Base-by-base conservation (phyloP, 495 filamentous ascomycete genomes). In the Hamigera avellanea region DNA sequence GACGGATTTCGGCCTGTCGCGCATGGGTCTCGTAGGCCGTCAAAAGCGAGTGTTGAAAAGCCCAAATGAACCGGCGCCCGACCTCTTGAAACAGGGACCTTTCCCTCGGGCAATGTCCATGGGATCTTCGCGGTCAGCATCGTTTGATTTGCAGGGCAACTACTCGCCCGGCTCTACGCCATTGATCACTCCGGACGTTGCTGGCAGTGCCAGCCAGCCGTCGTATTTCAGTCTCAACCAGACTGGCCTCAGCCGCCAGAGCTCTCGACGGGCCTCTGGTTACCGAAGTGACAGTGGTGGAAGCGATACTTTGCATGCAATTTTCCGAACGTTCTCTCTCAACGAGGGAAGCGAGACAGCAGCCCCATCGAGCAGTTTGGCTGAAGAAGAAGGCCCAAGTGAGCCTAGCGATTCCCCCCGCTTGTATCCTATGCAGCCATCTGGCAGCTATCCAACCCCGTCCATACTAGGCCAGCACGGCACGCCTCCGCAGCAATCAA, bases 21-120 rank as follows among this genome's bases (percentile, higher is more conserved):
- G 91, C 19, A 98, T 98, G 93, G 91, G 93, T 48, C 67, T 98
- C 27, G 80, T 98, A 37, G 91, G 91, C 33, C 83, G 91, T 41
- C 91, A 96, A 53, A 96, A 96, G 61, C 76, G 93, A 45, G 83
- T 86, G 9, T 68, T 93, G 35, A 86, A 86, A 54, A 84, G 76
- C 46, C 75, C 76, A 26, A 76, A 78, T 26, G 87, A 95, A 37
- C 75, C 81, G 32, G 84, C 78, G 0, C 89, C 88, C 6, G 91
- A 98, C 59, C 62, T 95, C 19, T 73, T 96, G 26, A 95, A 91
- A 54, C 81, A 91, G 45, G 86, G 88, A 0, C 84, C 93, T 6
- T 96, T 96, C 59, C 77, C 76, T 35, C 78, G 87, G 26, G 77
- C 83, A 4, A 73, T 79, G 2, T 96, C 93, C 1, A 75, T 94